These are phyloP conservation scores for Juncus inflexus DNA, from an alignment of 176 grass and related monocot species.

Conservation along the genomic window DNA sequence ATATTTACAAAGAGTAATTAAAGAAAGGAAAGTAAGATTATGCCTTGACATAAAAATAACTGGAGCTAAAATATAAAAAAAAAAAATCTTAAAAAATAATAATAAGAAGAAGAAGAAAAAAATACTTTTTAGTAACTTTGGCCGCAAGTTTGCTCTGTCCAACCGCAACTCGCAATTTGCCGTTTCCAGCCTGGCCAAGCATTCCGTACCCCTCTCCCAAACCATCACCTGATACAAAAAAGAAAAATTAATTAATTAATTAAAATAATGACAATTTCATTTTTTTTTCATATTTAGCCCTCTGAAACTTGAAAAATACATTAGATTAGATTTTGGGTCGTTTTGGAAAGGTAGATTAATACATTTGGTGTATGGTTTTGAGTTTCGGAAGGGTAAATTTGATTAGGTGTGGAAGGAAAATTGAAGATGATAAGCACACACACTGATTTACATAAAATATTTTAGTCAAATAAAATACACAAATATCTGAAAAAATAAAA, in stretches of 20 bases:
- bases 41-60: background rate
- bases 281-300: too few relatives aligned
- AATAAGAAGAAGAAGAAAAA: conserved; percentile 15
- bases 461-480: too few relatives aligned
- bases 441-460: too few relatives aligned
- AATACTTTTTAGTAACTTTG: conserved; percentile 74
- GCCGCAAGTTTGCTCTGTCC: conserved; percentile 53
- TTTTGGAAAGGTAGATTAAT: too few relatives aligned
- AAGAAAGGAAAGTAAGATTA: background rate
- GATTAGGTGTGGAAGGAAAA: too few relatives aligned
- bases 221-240: conserved; percentile 61
- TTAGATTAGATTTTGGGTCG: too few relatives aligned
- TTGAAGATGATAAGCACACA: too few relatives aligned
- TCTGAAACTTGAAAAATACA: too few relatives aligned
- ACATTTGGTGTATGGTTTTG: too few relatives aligned
- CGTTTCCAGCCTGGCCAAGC: conserved; percentile 90
- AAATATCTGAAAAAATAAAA: too few relatives aligned
- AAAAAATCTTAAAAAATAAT: background rate
- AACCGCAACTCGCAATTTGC: conserved; percentile 69
- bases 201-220: conserved; percentile 85
- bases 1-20: background rate
- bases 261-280: too few relatives aligned
- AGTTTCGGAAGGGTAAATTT: too few relatives aligned
- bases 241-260: conserved; percentile 9
- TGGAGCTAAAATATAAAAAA: background rate